These are phyloP conservation scores for Bipolaris zeicola DNA, from an alignment of 2,329 filamentous ascomycete genomes.

Conservation along the genomic window DNA sequence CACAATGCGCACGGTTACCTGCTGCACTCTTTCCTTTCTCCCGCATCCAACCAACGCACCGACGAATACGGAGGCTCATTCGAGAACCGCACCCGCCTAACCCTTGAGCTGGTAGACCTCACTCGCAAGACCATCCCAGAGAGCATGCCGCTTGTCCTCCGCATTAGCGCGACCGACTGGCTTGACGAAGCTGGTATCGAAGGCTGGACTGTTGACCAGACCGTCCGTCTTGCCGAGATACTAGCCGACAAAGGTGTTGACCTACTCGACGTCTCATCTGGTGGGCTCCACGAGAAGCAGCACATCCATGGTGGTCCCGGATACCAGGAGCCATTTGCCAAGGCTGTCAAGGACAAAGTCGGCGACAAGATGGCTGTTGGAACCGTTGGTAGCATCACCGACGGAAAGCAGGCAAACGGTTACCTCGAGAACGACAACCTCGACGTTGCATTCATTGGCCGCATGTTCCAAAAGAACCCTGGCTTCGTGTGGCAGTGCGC, in stretches of 20 bases:
- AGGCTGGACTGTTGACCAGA: constrained; percentile 71
- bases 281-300: constrained; percentile 69
- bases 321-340: constrained; percentile 77
- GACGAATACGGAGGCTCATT: constrained; percentile 72
- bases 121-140: constrained; percentile 67
- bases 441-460: constrained; percentile 75
- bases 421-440: constrained; percentile 47
- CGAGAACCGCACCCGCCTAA: constrained; percentile 72
- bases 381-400: constrained; percentile 75
- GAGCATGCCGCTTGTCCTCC: constrained; percentile 72
- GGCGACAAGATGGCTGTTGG: constrained; percentile 73
- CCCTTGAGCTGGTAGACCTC: constrained; percentile 69
- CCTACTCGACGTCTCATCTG: constrained; percentile 80
- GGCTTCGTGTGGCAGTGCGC: constrained; percentile 76
- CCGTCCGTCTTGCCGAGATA: constrained; percentile 65
- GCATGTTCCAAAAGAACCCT: constrained; percentile 82
- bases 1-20: constrained; percentile 83
- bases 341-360: constrained; percentile 73
- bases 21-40: constrained; percentile 71
- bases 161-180: constrained; percentile 78
- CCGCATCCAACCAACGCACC: constrained; percentile 70
- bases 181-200: constrained; percentile 65
- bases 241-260: constrained; percentile 78
- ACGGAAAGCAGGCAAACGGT: constrained; percentile 66
- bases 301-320: constrained; percentile 66